phyloP scores from a whole-genome alignment of 176 grass and related monocot species.

The Oryza longistaminata region DNA sequence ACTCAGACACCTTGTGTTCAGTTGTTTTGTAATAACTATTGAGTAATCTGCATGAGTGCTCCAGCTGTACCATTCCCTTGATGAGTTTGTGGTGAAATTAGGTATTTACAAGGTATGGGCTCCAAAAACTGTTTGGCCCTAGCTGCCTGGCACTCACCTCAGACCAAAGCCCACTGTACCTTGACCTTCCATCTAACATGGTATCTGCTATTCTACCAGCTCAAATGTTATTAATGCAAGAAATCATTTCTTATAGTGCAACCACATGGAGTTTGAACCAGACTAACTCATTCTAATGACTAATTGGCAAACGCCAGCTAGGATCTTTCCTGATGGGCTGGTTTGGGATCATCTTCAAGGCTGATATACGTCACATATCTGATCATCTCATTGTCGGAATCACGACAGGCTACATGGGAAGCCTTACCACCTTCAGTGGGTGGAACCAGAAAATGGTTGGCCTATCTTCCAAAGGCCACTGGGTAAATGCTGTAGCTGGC shows the following conservation, averaged over 20 bases:
- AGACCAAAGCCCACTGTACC: slow-evolving; percentile 70
- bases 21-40: neutral
- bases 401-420: slow-evolving; percentile 84
- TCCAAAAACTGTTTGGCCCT: slow-evolving; percentile 83
- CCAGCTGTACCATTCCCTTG: neutral
- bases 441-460: slow-evolving; percentile 90
- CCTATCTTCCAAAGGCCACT: slow-evolving; percentile 84
- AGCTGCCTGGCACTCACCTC: slow-evolving; percentile 64
- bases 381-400: slow-evolving; percentile 80
- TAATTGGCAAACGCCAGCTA: slow-evolving; percentile 55
- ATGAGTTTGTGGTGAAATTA: slow-evolving; percentile 31
- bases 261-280: neutral
- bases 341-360: slow-evolving; percentile 95
- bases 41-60: neutral
- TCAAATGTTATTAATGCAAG: slow-evolving; percentile 28
- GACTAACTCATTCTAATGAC: slow-evolving; percentile 8
- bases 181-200: slow-evolving; percentile 94
- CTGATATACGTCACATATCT: slow-evolving; percentile 69
- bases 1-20: neutral
- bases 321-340: slow-evolving; percentile 98
- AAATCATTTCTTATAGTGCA: slow-evolving; percentile 5
- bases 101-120: slow-evolving; percentile 91
- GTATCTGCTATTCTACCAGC: slow-evolving; percentile 40
- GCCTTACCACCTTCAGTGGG: slow-evolving; percentile 93
- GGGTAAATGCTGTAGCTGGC: slow-evolving; percentile 70